Percentiles rank a stretch among this genome's conserved stretches.
Conservation (phyloP, 106 monocot species). For the Acorus calamus region DNA sequence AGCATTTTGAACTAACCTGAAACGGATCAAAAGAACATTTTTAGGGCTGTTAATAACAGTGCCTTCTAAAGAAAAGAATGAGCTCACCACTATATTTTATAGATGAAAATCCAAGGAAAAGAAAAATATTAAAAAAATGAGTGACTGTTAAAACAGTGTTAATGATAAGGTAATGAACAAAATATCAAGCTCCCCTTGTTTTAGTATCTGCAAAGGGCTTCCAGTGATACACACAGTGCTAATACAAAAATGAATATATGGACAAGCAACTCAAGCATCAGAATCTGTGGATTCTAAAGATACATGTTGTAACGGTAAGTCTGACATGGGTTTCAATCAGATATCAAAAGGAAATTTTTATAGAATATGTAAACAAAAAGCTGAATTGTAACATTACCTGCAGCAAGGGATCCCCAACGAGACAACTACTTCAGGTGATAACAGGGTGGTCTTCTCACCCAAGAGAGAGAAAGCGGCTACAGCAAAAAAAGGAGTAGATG, state of each 20-base stretch:
- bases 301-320: not conserved
- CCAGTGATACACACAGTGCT: no score
- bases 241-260: not conserved
- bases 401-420: conserved; percentile 75
- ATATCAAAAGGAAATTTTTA: conserved; percentile 3
- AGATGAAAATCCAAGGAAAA: no score
- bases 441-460: conserved; percentile 93
- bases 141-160: no score
- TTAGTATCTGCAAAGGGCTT: no score
- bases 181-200: no score
- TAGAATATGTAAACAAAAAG: no score
- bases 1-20: conserved; percentile 92
- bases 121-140: no score
- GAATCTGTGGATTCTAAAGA: no score
- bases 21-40: not conserved
- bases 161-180: no score
- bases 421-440: conserved; percentile 81
- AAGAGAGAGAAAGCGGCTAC: conserved; percentile 69
- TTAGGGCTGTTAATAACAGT: not conserved
- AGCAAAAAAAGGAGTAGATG: not conserved
- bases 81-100: not conserved
- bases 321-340: not conserved
- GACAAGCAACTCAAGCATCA: not conserved
- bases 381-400: conserved; percentile 29
- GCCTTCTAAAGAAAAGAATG: not conserved